These are phyloP conservation scores for Zymoseptoria ardabiliae DNA, from an alignment of 2,329 filamentous ascomycete species.

Conservation along the genomic window DNA sequence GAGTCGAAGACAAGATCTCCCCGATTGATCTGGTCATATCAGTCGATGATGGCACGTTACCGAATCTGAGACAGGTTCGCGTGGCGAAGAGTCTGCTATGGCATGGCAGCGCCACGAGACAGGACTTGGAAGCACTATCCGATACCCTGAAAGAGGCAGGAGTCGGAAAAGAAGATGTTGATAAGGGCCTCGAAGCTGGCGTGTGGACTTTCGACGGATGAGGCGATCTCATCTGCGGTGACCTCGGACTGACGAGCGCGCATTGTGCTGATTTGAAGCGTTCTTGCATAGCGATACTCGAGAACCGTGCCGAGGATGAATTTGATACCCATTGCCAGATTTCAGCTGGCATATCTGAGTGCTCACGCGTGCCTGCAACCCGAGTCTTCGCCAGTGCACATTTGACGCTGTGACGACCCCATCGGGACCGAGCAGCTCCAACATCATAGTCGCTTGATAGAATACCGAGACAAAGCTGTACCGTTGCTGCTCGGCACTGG, in stretches of 20 bases:
- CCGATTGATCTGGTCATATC: constrained; percentile 36
- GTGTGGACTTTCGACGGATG: constrained; percentile 20
- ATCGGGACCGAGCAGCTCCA: no score
- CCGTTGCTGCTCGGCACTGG: neutral
- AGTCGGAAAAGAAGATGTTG: constrained; percentile 1
- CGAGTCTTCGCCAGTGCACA: no score
- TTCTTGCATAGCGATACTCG: neutral
- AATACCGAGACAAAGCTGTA: no score
- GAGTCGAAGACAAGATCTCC: constrained; percentile 32
- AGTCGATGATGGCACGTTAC: constrained; percentile 36
- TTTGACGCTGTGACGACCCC: no score
- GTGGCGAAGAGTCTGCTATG: constrained; percentile 36
- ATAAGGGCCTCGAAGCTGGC: constrained; percentile 10
- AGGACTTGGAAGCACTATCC: constrained; percentile 34
- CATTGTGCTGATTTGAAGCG: neutral
- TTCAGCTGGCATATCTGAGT: neutral
- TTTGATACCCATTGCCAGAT: neutral
- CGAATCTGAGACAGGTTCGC: constrained; percentile 32
- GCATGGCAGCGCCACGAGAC: constrained; percentile 27
- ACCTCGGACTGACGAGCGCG: neutral
- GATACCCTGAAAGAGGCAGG: constrained; percentile 30
- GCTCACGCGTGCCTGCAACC: neutral
- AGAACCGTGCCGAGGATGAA: neutral
- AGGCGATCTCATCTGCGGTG: neutral
- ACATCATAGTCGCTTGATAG: no score